phyloP scores from a whole-genome alignment of 129 eudicot species.

The Smallanthus sonchifolius region DNA sequence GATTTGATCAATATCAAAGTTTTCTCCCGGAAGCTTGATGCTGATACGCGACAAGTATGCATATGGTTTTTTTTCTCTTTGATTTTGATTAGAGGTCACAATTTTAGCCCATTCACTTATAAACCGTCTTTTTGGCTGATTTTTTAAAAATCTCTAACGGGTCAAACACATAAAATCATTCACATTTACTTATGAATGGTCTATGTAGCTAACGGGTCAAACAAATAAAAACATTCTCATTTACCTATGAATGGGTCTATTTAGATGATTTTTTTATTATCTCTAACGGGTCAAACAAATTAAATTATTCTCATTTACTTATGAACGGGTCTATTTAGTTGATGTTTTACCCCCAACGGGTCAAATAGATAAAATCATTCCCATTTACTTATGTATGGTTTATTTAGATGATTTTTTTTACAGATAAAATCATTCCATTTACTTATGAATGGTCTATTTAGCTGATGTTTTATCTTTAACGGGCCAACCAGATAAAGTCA shows the following conservation, averaged over 20 bases:
- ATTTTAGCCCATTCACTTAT: background rate
- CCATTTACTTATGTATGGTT: no score
- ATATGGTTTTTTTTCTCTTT: background rate
- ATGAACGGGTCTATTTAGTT: background rate
- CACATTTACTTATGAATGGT: background rate
- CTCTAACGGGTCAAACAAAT: background rate
- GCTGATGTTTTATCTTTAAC: no score
- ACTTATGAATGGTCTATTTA: no score
- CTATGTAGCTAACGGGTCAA: background rate
- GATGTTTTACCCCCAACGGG: background rate
- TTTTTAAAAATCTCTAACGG: background rate
- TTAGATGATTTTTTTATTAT: background rate
- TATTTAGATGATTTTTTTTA: no score
- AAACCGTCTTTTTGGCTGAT: background rate
- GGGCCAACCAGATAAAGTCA: no score
- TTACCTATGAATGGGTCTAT: background rate
- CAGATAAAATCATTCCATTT: no score
- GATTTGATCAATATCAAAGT: conserved; percentile 42
- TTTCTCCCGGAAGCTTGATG: conserved; percentile 37
- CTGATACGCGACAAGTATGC: conserved; percentile 23
- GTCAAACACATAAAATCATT: background rate
- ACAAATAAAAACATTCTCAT: background rate
- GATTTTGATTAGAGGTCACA: background rate
- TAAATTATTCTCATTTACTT: background rate
- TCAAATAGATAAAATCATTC: background rate